Conservation (phyloP, 2,329 filamentous ascomycete genomes). For the Chaetomium strumarium region DNA sequence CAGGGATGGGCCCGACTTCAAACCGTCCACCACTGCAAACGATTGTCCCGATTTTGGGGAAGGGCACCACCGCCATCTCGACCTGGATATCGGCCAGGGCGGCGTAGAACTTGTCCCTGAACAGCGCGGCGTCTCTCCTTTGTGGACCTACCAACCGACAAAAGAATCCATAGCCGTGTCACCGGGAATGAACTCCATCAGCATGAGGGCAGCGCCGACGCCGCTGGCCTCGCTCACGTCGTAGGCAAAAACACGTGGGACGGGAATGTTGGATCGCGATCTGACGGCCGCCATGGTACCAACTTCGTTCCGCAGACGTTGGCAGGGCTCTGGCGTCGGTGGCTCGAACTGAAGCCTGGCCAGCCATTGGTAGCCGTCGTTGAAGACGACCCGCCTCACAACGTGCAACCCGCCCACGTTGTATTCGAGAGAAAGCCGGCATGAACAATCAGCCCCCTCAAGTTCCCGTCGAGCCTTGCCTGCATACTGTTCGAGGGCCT, state of each 20-base stretch:
- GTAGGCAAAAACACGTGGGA: not conserved
- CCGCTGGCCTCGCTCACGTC: not conserved
- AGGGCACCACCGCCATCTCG: constrained; percentile 17
- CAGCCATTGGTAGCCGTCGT: no score
- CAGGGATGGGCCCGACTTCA: constrained; percentile 19
- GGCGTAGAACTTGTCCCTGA: not conserved
- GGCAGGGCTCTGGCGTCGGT: no score
- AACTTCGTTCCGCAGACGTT: not conserved
- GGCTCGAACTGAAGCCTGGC: no score
- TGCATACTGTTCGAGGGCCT: not conserved
- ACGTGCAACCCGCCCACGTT: constrained; percentile 2
- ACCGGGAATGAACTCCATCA: constrained; percentile 1
- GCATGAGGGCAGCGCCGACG: constrained; percentile 1
- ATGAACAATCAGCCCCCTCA: not conserved
- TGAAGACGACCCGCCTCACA: no score
- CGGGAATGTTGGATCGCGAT: not conserved
- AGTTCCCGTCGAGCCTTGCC: not conserved
- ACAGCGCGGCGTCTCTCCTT: not conserved
- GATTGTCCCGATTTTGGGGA: constrained; percentile 20
- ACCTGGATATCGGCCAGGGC: constrained; percentile 10
- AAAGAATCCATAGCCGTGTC: constrained; percentile 1
- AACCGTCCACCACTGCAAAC: constrained; percentile 11
- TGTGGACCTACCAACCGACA: no score
- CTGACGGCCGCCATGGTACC: not conserved
- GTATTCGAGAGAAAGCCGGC: not conserved